These are phyloP conservation scores for Mycena galericulata DNA, from an alignment of 768 basidiomycete species.

Conservation along the genomic window DNA sequence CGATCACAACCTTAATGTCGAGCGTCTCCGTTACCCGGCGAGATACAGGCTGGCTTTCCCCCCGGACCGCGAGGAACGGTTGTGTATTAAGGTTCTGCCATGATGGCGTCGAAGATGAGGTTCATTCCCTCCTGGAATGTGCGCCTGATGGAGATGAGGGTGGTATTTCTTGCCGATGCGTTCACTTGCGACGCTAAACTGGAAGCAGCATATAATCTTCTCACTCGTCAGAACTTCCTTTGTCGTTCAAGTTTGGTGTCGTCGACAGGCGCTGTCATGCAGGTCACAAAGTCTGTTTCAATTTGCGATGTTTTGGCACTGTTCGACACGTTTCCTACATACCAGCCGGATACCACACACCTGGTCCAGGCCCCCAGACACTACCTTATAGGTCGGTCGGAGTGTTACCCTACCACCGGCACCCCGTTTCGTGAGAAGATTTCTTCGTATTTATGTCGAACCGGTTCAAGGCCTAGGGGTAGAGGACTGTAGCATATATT, in stretches of 20 bases:
- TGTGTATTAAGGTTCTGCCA: background rate
- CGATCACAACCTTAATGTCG: constrained; percentile 3
- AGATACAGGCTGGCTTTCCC: background rate
- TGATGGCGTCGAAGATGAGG: background rate
- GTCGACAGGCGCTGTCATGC: background rate
- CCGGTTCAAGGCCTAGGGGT: too few relatives aligned
- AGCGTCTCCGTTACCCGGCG: background rate
- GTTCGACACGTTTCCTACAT: too few relatives aligned
- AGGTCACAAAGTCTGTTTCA: too few relatives aligned
- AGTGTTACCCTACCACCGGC: too few relatives aligned
- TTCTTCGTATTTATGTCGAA: too few relatives aligned
- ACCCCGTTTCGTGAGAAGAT: too few relatives aligned
- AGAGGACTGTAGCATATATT: too few relatives aligned
- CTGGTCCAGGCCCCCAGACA: too few relatives aligned
- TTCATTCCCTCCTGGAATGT: background rate
- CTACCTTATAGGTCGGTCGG: too few relatives aligned
- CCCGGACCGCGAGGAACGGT: background rate
- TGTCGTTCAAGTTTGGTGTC: background rate
- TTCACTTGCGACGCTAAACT: background rate
- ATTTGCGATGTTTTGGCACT: too few relatives aligned
- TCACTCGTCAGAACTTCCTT: background rate
- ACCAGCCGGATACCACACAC: too few relatives aligned
- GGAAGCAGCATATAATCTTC: background rate
- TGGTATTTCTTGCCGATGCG: background rate
- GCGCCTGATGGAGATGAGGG: background rate